These are phyloP conservation scores for Curvularia lunata DNA, from an alignment of 2,329 filamentous ascomycete species.

Conservation along the genomic window DNA sequence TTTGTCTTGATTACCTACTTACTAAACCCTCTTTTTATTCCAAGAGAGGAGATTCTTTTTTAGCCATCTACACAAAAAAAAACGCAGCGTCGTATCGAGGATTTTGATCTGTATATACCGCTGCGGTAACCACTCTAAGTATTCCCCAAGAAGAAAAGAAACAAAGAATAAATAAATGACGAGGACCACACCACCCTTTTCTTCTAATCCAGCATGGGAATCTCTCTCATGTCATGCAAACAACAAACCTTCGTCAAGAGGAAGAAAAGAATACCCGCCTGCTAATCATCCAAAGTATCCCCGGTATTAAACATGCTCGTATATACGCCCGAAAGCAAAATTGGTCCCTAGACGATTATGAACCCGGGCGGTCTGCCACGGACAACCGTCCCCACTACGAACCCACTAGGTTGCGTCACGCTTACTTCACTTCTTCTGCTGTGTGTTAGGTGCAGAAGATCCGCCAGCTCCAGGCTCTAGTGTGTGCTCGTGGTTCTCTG, in stretches of 20 bases:
- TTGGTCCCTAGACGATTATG: too few relatives aligned
- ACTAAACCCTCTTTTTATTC: background rate
- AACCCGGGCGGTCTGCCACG: too few relatives aligned
- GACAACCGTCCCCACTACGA: background rate
- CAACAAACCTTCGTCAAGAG: constrained; percentile 8
- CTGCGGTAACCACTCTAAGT: background rate
- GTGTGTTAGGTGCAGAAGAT: constrained; percentile 38
- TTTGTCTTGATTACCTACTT: background rate
- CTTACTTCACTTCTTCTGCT: constrained; percentile 45
- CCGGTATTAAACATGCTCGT: constrained; percentile 1
- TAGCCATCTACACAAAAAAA: too few relatives aligned
- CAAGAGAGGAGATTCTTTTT: too few relatives aligned
- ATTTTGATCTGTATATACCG: background rate
- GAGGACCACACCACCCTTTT: background rate
- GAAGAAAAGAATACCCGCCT: constrained; percentile 2
- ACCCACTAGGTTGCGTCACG: background rate
- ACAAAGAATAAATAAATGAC: constrained; percentile 1
- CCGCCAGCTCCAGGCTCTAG: constrained; percentile 68
- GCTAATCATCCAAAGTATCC: constrained; percentile 8
- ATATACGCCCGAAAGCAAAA: background rate
- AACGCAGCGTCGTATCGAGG: background rate
- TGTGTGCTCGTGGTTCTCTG: constrained; percentile 81
- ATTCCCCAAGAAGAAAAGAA: background rate
- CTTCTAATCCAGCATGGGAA: constrained; percentile 12
- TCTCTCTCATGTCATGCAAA: constrained; percentile 7